phyloP scores from a whole-genome alignment of 495 filamentous ascomycete genomes.

The Choiromyces venosus region DNA sequence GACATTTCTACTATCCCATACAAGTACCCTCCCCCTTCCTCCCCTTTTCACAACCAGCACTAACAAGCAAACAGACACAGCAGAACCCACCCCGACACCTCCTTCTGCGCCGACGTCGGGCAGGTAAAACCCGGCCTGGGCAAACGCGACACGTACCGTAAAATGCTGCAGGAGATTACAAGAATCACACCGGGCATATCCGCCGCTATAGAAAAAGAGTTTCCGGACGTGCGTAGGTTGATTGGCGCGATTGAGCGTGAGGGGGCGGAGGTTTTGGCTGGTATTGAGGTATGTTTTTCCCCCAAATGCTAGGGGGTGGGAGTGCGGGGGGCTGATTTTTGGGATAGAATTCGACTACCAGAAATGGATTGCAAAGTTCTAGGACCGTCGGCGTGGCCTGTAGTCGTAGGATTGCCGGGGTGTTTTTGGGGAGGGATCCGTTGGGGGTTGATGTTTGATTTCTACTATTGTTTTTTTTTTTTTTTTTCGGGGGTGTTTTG shows the following conservation, averaged over 20 bases:
- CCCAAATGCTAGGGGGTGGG: background rate
- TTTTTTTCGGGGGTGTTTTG: background rate
- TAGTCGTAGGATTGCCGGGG: slow-evolving; percentile 67
- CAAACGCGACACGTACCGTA: slow-evolving; percentile 62
- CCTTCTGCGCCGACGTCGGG: slow-evolving; percentile 78
- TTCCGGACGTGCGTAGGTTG: slow-evolving; percentile 55
- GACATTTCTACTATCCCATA: slow-evolving; percentile 76
- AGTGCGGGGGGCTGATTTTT: slow-evolving; percentile 19
- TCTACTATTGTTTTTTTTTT: background rate
- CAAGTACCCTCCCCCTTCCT: slow-evolving; percentile 42
- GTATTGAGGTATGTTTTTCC: slow-evolving; percentile 46
- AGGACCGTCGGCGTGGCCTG: slow-evolving; percentile 61
- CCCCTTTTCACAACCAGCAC: slow-evolving; percentile 3
- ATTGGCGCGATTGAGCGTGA: slow-evolving; percentile 54
- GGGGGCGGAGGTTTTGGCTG: slow-evolving; percentile 58
- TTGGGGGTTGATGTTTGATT: slow-evolving; percentile 59
- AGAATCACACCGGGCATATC: slow-evolving; percentile 70
- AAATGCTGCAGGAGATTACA: slow-evolving; percentile 72
- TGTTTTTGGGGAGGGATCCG: slow-evolving; percentile 66
- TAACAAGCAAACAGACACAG: slow-evolving; percentile 41
- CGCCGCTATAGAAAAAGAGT: slow-evolving; percentile 61
- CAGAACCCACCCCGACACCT: slow-evolving; percentile 46
- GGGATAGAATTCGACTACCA: slow-evolving; percentile 59
- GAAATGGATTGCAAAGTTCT: slow-evolving; percentile 60
- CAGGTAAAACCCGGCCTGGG: slow-evolving; percentile 71